Evolutionary conservation across 2,329 filamentous ascomycete species (phyloP), one percentile per base, ranked within the genome.

Genomic region (Verticillium nonalfalfae): DNA sequence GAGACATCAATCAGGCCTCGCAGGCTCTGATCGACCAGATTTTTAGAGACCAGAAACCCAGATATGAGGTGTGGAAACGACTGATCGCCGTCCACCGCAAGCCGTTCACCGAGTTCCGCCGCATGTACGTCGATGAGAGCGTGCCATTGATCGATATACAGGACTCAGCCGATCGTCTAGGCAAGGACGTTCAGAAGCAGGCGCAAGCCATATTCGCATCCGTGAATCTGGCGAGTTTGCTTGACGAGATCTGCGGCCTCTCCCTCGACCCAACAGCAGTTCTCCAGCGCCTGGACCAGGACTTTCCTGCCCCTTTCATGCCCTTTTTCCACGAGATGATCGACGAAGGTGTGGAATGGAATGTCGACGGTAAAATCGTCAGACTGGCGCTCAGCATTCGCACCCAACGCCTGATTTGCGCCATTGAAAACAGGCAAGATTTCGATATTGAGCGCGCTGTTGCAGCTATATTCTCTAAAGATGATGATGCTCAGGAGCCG

Each of bases 221-320:
- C 34, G 73, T 72, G 33, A 79, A 79, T 60, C 67, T 76, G 5
- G 73, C 72, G 26, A 68, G 69, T 4, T 69, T 75, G 7, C 68
- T 76, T 11, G 70, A 75, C 59, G 59, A 63, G 21, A 52, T 52
- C 45, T 13, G 45, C 45, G 7, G 21, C 18, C 45, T 18, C 11
- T 52, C 45, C 2, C 59, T 71, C 34, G 58, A 58, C 38, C 61
- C 60, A 18, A 64, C 64, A 9, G 56, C 13, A 14, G 66, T 76
- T 14, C 64, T 79, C 4, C 62, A 73, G 26, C 62, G 61, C 18
- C 64, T 78, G 9, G 70, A 77, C 54, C 33, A 45, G 3, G 64
- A 64, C 10, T 73, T 76, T 52, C 73, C 73, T 7, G 38, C 59
- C 5, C 69, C 70, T 4, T 72, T 78, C 50, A 50, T 65, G 11